Evolutionary conservation across 208 protist species (phyloP).

Genomic region (Angomonas deanei): DNA sequence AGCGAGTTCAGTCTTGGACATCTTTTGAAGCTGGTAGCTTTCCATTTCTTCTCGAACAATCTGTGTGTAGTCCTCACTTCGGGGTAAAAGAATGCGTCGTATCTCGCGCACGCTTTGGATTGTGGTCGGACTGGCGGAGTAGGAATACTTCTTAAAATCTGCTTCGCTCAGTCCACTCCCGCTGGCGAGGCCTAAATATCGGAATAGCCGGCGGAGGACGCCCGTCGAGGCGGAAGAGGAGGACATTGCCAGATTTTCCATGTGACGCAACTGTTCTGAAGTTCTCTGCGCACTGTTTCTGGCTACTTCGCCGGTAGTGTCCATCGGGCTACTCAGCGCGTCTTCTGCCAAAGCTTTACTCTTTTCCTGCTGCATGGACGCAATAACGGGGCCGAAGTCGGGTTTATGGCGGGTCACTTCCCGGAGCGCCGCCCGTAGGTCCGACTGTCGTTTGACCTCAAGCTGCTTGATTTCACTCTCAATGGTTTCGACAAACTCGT

Average conservation of each 20-base stretch:
- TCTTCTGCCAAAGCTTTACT: conserved; percentile 8
- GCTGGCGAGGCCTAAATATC: conserved; percentile 5
- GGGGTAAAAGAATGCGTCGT: conserved; percentile 69
- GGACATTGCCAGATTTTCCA: neutral
- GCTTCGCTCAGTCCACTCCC: conserved; percentile 17
- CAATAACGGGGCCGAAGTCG: conserved; percentile 53
- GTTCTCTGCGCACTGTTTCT: conserved; percentile 18
- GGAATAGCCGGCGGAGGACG: conserved; percentile 3
- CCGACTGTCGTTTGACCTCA: conserved; percentile 17
- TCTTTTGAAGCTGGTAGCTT: conserved; percentile 68
- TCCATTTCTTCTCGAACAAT: conserved; percentile 85
- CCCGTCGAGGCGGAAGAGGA: neutral
- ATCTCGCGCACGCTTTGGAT: conserved; percentile 54
- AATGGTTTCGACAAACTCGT: conserved; percentile 62
- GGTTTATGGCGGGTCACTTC: conserved; percentile 42
- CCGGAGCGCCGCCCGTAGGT: conserved; percentile 32
- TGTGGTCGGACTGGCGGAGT: conserved; percentile 72
- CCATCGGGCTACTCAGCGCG: conserved; percentile 53
- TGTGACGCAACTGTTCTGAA: conserved; percentile 36
- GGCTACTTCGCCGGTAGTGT: conserved; percentile 55
- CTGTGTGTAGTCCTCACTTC: conserved; percentile 80
- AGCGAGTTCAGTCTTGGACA: neutral
- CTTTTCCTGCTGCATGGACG: conserved; percentile 41
- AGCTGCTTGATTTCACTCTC: conserved; percentile 47
- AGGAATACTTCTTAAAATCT: conserved; percentile 57